Evolutionary conservation across 1,284 basidiomycete species (phyloP), one percentile per base, ranked within the genome.

Genomic region (Tylopilus orsonianus): DNA sequence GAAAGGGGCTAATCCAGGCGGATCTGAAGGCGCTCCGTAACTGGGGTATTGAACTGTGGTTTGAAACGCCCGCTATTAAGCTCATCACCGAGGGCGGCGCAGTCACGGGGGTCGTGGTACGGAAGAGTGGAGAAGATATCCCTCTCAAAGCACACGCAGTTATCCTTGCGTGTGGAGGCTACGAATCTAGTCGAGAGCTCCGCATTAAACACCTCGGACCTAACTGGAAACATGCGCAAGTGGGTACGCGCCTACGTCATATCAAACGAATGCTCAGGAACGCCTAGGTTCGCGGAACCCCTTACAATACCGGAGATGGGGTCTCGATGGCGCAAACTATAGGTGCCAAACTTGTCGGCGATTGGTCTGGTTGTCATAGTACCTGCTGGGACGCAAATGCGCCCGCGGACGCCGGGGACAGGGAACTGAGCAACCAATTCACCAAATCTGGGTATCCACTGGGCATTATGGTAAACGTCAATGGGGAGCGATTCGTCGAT

Each of bases 371-470:
- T 14, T 87, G 83, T 56, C 85, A 87, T 55, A 82, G 80, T 50
- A 85, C 83, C 5, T 79, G 77, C 57, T 86, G 84, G 84, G 85
- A 85, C 56, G 81, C 80, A n/a, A 73, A 83, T 56, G 79, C 82
- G 1, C 67, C 73, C 3, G 49, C 64, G 16, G 67, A 80, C 38
- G 61, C 67, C 13, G 83, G 83, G 8, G 71, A 79, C 48, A 76
- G 81, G 37, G 67, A 71, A 29, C 64, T 84, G 44, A 83, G 79
- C 49, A 86, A 87, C 59, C 81, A 83, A 54, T 84, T 74, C 64
- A 87, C 84, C 3, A 86, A 86, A 62, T 85, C 82, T 6, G 82
- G 84, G 2, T 85, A 87, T 56, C 82, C 85, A 1, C 70, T 85
- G 5, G 83, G 84, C 2, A 71, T 87, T 45, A 85, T 84, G 83